Base-by-base conservation (phyloP, 306 rosid genomes). In the Herpetospermum pedunculosum region DNA sequence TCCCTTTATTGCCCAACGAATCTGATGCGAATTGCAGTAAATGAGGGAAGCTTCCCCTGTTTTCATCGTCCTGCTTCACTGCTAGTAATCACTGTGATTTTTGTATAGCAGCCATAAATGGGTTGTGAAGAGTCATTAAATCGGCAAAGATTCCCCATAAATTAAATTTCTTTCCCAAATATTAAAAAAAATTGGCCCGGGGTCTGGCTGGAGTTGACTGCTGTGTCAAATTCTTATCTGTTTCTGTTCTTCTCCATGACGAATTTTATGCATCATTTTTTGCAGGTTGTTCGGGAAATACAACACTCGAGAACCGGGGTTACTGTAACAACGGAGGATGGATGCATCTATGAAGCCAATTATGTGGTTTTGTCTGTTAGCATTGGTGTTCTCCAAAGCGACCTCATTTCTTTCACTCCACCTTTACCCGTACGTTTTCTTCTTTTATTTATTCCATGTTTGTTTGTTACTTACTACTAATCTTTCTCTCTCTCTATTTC, bases 311-410 rank as follows among this genome's bases (percentile, higher is more conserved):
- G 91, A 78, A 85, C 78, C 81, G 96, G 99, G 63, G 89, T 89
- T 74, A 80, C 76, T 60, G 96, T 94, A 73, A 84, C 10, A 86
- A 91, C 97, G 75, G 99, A 94, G 83, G 99, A 91, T 84, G 96
- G 97, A 65, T 86, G 74, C 77, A 78, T 85, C 80, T 89, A 84
- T 85, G 85, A 87, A 78, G 96, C 96, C 62, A 81, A 81, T 82
- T 94, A 91, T 79, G 85, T 94, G 64, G 75, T 94, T 88, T 83
- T 89, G 83, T 91, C 99, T 8, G 97, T 85, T 76, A 94, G 99
- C 73, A 88, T 94, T 74, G 99, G 99, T 26, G 99, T 94, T 71
- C 99, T 94, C 77, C 90, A 94, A 85, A 94, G 96, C 79, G 80
- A 91, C 73, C 95, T 94, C 77, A 84, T 94, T 79, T 81, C 91